Percentiles rank a stretch among this genome's conserved stretches.
Conservation (phyloP, 2,329 filamentous ascomycete genomes). For the Grosmannia huntii region DNA sequence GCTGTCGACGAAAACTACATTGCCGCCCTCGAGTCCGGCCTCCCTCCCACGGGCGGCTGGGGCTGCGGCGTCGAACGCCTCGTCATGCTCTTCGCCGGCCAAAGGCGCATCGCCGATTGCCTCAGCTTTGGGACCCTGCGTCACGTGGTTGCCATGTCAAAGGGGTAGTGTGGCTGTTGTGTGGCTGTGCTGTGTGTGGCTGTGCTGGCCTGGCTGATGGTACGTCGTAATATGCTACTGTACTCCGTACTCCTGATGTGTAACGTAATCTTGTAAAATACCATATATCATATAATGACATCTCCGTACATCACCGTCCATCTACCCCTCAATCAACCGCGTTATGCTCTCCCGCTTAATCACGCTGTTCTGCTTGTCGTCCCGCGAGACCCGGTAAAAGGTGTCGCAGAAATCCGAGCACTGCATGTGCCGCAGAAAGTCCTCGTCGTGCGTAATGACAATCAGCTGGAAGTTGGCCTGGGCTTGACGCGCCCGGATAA, state of each 20-base stretch:
- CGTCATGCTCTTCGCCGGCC: constrained; percentile 78
- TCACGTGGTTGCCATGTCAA: constrained; percentile 36
- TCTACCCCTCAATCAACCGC: constrained; percentile 26
- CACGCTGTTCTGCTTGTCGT: constrained; percentile 74
- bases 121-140: constrained; percentile 78
- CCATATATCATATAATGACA: no score
- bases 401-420: constrained; percentile 86
- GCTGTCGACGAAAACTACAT: constrained; percentile 67
- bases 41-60: constrained; percentile 96
- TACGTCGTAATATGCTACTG: no score
- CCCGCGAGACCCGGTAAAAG: constrained; percentile 77
- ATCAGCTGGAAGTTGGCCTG: constrained; percentile 97
- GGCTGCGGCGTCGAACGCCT: constrained; percentile 85
- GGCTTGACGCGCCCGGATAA: constrained; percentile 69
- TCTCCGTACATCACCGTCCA: no score
- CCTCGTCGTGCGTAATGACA: constrained; percentile 97
- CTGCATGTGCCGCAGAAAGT: constrained; percentile 86
- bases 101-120: constrained; percentile 70
- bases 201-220: no score
- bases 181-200: no score
- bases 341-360: constrained; percentile 60
- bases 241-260: no score
- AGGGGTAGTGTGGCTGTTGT: no score
- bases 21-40: constrained; percentile 69
- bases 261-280: no score